Evolutionary conservation across 2,329 filamentous ascomycete species (phyloP), one percentile per base, ranked within the genome.

Genomic region (Fusarium torulosum): DNA sequence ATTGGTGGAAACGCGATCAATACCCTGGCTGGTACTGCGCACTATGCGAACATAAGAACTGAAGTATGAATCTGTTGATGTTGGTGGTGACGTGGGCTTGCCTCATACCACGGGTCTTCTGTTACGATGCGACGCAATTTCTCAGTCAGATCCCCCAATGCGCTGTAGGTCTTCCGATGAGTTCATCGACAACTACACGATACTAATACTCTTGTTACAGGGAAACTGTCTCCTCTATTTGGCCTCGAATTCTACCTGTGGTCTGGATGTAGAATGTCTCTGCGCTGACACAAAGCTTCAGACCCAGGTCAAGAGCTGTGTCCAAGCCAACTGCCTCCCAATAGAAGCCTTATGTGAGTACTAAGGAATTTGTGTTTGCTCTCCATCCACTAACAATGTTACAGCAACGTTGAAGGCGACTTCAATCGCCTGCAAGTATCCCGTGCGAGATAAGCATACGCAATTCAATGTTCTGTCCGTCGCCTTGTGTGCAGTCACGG

Each of bases 201-300:
- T n/a, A 17, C 33, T 35, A 9, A 35, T 35, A n/a, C 17, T 9
- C 17, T 17, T n/a, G 33, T 8, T 17, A 9, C 7, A 35, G 23
- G 4, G 4, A 7, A 27, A 14, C 11, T 60, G 57, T 19, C 54
- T 60, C 9, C 9, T 54, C 4, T 23, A 37, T 2, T 21, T 42
- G 5, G 29, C 42, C 23, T 19, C 47, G 14, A 13, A 23, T 4
- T 60, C 57, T 3, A 38, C 54, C 2, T 60, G 57, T 4, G 57
- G 46, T 15, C 33, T 60, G 4, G 31, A 59, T 5, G n/a, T 59
- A 0, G 7, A 52, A 7, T 60, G 57, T 20, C 56, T 58, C 10
- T 60, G 57, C 25, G 20, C 25, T 0, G 57, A 44, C 11, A 11
- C 13, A 1, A 37, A 49, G 2, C 57, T 60, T 7, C 40, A 60